A percentile compares a stretch with the other conserved stretches of the same genome.
Evolutionary conservation across 2,329 filamentous ascomycete genomes (phyloP).

Genomic region (Aspergillus alliaceus): DNA sequence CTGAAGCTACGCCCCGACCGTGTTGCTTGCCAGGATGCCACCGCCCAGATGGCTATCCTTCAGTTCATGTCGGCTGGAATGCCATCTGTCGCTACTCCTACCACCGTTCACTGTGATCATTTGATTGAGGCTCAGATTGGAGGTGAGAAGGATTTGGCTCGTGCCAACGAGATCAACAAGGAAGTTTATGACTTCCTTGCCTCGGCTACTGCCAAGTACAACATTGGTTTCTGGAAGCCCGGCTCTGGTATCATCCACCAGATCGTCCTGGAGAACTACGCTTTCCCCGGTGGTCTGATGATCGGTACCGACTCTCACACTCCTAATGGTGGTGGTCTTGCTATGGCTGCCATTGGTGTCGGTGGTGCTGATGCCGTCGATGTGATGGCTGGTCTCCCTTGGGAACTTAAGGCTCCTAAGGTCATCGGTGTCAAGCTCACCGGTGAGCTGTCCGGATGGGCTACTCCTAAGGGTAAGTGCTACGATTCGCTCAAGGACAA

Average conservation of each 20-base stretch:
- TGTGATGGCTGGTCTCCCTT: slow-evolving; percentile 94
- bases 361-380: slow-evolving; percentile 98
- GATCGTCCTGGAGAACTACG: slow-evolving; percentile 97
- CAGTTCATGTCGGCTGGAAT: slow-evolving; percentile 99
- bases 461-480: slow-evolving; percentile 78
- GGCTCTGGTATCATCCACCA: slow-evolving; percentile 99
- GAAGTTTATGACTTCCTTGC: slow-evolving; percentile 98
- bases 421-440: slow-evolving; percentile 95
- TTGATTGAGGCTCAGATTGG: slow-evolving; percentile 97
- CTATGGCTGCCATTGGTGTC: slow-evolving; percentile 92
- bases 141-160: slow-evolving; percentile 87
- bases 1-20: slow-evolving; percentile 95
- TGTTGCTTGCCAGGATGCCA: slow-evolving; percentile 99
- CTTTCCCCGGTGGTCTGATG: slow-evolving; percentile 95
- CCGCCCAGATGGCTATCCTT: slow-evolving; percentile 98
- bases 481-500: no score
- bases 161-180: slow-evolving; percentile 93
- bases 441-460: slow-evolving; percentile 86
- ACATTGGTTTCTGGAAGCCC: slow-evolving; percentile 99
- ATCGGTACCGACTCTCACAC: slow-evolving; percentile 99
- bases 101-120: slow-evolving; percentile 98
- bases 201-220: slow-evolving; percentile 94
- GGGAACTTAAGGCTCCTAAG: slow-evolving; percentile 98
- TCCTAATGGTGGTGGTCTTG: slow-evolving; percentile 93
- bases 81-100: slow-evolving; percentile 89